Percentiles rank a stretch among this genome's conserved stretches.
Evolutionary conservation across 148 eudicot species (phyloP).

Genomic region (Arbutus unedo): DNA sequence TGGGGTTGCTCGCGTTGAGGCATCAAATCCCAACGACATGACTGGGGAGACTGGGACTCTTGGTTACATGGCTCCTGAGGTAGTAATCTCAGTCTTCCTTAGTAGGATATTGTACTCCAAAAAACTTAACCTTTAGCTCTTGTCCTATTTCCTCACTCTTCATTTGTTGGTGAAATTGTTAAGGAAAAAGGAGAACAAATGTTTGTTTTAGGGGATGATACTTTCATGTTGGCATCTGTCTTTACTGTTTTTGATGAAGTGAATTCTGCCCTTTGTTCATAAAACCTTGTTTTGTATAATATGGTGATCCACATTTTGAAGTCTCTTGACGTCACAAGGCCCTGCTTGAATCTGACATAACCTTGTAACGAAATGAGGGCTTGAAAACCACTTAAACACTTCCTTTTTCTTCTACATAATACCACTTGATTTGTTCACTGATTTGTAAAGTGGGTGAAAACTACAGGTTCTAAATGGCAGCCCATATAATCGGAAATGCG

Average conservation of each 20-base stretch:
- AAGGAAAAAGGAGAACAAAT: neutral
- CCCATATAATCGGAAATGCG: conserved; percentile 92
- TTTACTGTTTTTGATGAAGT: neutral
- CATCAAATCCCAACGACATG: conserved; percentile 97
- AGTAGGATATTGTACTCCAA: neutral
- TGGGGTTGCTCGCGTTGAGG: conserved; percentile 99
- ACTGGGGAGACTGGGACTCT: conserved; percentile 99
- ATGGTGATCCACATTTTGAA: neutral
- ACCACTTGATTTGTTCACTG: neutral
- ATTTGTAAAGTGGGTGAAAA: conserved; percentile 17
- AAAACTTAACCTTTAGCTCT: neutral
- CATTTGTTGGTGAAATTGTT: neutral
- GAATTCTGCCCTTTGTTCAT: neutral
- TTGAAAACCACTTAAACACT: neutral
- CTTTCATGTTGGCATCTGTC: neutral
- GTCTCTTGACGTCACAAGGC: conserved; percentile 1
- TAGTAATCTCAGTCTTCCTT: conserved; percentile 19
- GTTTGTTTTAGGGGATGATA: neutral
- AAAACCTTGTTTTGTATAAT: neutral
- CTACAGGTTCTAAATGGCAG: conserved; percentile 88
- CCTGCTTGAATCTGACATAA: neutral
- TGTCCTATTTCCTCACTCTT: neutral
- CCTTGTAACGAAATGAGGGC: neutral
- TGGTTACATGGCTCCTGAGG: conserved; percentile 99
- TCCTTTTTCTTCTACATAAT: neutral